Evolutionary conservation across 1,284 basidiomycete genomes (phyloP), one percentile per base, ranked within the genome.

Genomic region (Naganishia liquefaciens): DNA sequence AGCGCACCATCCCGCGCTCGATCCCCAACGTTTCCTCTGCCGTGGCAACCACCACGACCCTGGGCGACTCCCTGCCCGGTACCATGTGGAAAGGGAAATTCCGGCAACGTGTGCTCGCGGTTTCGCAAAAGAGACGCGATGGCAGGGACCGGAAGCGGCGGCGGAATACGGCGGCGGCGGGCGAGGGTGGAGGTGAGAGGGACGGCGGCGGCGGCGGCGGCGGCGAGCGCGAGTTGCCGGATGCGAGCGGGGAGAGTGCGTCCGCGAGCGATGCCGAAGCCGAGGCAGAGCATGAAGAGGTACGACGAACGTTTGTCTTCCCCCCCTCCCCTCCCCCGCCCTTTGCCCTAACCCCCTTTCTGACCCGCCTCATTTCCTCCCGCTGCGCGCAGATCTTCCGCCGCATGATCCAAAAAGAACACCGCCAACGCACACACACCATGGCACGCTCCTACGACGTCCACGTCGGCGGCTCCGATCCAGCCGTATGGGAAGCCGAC

Each of bases 401-500:
- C 23, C 50, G 62, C 19, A 64, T 67, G 61, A 67, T 67, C 21
- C 52, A 52, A 5, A 61, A 63, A 40, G 51, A 67, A 64, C 52
- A 54, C 23, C 55, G 66, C 7, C 28, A 49, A 33, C 5, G 13
- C 33, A 43, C 43, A n/a, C 66, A 67, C 25, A 42, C 27, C 30
- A 58, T 63, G 13, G 39, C 43, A 25, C 42, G 61, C 25, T 63
- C 62, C 11, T 67, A 54, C 33, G 66, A 67, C 25, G 62, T 52
- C n/a, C 62, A 67, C 64, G 66, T 67, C 11, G 65, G 65, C 42
- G 66, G 66, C 15, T 67, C 66, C 2, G 66, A 67, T 46, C 66
- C 66, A 3, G 66, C 62, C 21, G 58, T 67, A 0, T 63, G 63
- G 50, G 62, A 67, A 47, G 54, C 62, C 30, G 66, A 67, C 15